Evolutionary conservation across 441 rosid species (phyloP).

Genomic region (Capsella rubella): DNA sequence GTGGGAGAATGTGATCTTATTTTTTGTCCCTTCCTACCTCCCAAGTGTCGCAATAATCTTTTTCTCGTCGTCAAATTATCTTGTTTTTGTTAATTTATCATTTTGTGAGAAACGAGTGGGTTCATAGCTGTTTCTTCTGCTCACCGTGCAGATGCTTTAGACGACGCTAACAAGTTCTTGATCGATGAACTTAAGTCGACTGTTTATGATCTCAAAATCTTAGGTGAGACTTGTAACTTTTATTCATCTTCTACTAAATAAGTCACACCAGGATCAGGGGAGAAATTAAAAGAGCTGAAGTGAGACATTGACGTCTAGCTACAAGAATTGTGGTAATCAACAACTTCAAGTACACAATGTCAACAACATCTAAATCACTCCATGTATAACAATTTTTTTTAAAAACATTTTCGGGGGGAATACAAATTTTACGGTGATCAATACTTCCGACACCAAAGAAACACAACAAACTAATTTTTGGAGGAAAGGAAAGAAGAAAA

Average conservation of each 20-base stretch:
- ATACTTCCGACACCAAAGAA: not conserved
- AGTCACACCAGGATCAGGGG: too few species aligned
- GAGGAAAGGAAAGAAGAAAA: constrained; percentile 4
- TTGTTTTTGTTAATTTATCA: not conserved
- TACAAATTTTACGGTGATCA: not conserved
- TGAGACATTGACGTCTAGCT: not conserved
- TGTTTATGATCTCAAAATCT: too few species aligned
- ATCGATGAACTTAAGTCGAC: too few species aligned
- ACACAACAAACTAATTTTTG: not conserved
- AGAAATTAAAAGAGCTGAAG: too few species aligned
- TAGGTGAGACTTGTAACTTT: too few species aligned
- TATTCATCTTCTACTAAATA: too few species aligned
- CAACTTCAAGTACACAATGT: not conserved
- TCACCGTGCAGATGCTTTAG: too few species aligned
- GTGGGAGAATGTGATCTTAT: constrained; percentile 24
- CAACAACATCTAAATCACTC: not conserved
- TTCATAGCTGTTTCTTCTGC: not conserved
- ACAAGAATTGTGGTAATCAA: not conserved
- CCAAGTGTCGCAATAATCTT: constrained; percentile 13
- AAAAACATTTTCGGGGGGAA: not conserved
- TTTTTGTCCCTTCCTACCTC: constrained; percentile 11
- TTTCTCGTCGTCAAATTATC: not conserved
- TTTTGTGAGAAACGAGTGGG: not conserved
- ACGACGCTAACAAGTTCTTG: too few species aligned
- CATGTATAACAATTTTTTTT: not conserved